Base-by-base conservation (phyloP, 2,329 filamentous ascomycete genomes). In the Exserohilum rostratum region DNA sequence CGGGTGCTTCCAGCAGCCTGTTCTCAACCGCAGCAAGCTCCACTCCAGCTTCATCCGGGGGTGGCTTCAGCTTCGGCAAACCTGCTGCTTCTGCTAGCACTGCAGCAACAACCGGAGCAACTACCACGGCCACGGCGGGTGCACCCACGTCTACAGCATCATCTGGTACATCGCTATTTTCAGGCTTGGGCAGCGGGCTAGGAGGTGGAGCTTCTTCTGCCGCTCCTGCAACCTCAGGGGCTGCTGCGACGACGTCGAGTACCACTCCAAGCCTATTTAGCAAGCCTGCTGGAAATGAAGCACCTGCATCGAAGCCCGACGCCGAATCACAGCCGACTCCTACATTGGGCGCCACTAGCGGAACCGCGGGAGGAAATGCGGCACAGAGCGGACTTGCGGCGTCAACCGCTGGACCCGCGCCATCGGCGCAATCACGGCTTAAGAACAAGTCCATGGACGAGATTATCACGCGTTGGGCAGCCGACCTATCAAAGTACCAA, bases 391-490 rank as follows among this genome's bases (percentile, higher is more conserved):
- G 72, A 25, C 78, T 93, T 44, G 87, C 86, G 15, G 86, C 87
- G 25, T 96, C 92, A 1, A 96, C 90, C 3, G 82, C 86, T 30
- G 93, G 93, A 0, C 91, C 93, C 1, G 81, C 88, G 2, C 93
- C 95, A 13, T 88, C 92, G 53, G 78, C 82, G 2, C 87, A 96
- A 68, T 95, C 93, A 3, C 89, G 95, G 25, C 82, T 99, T 33
- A 96, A 96, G 81, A 96, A 97, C 77, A 98, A 96, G 79, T 96
- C 93, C 0, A 97, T 99, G 90, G 95, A 99, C 70, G 95, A 99
- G 74, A 97, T 99, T 61, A 92, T 99, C 62, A 97, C 91, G 3
- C 87, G 92, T 29, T 99, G 95, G 95, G 95, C 95, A 2, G 91
- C 92, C 0, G 95, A 98, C 70, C 81, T 99, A 45, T 90, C 92